Evolutionary conservation across 768 basidiomycete genomes (phyloP).

Genomic region (Postia placenta): DNA sequence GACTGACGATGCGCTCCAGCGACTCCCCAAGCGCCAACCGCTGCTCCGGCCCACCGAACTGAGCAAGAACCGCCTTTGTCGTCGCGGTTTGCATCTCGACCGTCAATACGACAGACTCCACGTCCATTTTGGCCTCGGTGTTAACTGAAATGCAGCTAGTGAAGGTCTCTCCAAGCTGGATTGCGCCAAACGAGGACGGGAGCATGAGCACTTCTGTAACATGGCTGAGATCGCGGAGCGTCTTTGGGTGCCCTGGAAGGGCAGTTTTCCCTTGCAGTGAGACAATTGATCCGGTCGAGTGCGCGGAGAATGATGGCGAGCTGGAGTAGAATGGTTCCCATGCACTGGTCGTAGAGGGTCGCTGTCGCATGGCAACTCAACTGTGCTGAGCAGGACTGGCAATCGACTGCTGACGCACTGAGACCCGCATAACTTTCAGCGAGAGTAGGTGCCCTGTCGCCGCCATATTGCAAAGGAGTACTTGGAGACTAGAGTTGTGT

Average conservation of each 20-base stretch:
- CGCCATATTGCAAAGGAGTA: slow-evolving; percentile 33
- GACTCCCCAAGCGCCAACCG: slow-evolving; percentile 51
- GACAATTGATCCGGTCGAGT: slow-evolving; percentile 70
- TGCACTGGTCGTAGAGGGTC: slow-evolving; percentile 65
- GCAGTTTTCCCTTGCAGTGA: slow-evolving; percentile 72
- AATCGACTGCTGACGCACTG: slow-evolving; percentile 46
- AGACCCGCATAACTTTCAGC: slow-evolving; percentile 84
- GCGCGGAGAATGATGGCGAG: slow-evolving; percentile 74
- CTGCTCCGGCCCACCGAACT: slow-evolving; percentile 51
- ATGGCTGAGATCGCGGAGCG: slow-evolving; percentile 75
- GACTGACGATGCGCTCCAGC: slow-evolving; percentile 62
- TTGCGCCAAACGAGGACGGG: slow-evolving; percentile 77
- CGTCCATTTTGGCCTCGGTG: slow-evolving; percentile 61
- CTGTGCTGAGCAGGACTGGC: slow-evolving; percentile 3
- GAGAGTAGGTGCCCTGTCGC: slow-evolving; percentile 62
- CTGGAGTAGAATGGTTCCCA: slow-evolving; percentile 89
- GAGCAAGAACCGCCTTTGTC: slow-evolving; percentile 55
- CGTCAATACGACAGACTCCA: slow-evolving; percentile 59
- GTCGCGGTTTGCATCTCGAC: slow-evolving; percentile 85
- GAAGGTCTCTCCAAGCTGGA: slow-evolving; percentile 89
- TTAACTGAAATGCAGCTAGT: slow-evolving; percentile 77
- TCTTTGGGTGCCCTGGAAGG: slow-evolving; percentile 73
- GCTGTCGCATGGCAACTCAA: slow-evolving; percentile 12
- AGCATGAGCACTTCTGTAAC: slow-evolving; percentile 75
- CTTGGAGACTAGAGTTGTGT: too few species aligned